Conservation (phyloP, 1,139 yeast species). For the Blastobotrys arbuscula region DNA sequence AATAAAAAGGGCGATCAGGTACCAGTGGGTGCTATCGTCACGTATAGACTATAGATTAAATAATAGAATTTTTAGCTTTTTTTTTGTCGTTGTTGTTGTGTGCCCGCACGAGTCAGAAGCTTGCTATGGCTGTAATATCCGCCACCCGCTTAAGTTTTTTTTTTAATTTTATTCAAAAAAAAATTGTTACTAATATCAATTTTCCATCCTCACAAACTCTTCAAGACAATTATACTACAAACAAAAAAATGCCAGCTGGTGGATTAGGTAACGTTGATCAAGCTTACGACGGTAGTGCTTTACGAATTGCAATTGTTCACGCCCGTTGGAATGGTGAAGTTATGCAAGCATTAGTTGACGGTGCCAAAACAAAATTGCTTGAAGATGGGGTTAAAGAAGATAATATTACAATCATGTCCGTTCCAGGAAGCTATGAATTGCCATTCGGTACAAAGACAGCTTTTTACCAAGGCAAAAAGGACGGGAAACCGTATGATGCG, state of each 20-base stretch:
- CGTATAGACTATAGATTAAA: conserved; percentile 4
- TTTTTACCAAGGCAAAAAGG: conserved; percentile 44
- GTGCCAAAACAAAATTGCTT: conserved; percentile 57
- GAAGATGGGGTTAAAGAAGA: conserved; percentile 67
- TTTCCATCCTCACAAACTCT: background rate
- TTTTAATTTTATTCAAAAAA: background rate
- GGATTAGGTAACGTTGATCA: conserved; percentile 76
- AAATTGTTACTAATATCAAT: background rate
- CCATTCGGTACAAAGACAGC: conserved; percentile 71
- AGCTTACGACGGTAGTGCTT: conserved; percentile 52
- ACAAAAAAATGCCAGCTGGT: conserved; percentile 25
- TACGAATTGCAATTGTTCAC: conserved; percentile 71
- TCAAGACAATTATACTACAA: conserved; percentile 1
- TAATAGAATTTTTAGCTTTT: background rate
- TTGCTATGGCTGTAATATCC: too few species aligned
- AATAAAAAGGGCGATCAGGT: conserved; percentile 2
- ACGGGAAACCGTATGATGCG: conserved; percentile 54
- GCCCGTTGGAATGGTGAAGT: conserved; percentile 89
- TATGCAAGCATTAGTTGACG: conserved; percentile 73
- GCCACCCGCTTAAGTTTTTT: too few species aligned
- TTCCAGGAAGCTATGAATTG: conserved; percentile 92
- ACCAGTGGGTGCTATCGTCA: conserved; percentile 7
- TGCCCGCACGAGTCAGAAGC: too few species aligned
- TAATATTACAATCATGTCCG: conserved; percentile 73
- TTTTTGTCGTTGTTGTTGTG: too few species aligned